Evolutionary conservation across 495 filamentous ascomycete genomes (phyloP), one percentile per base, ranked within the genome.

Genomic region (Aspergillus steynii): DNA sequence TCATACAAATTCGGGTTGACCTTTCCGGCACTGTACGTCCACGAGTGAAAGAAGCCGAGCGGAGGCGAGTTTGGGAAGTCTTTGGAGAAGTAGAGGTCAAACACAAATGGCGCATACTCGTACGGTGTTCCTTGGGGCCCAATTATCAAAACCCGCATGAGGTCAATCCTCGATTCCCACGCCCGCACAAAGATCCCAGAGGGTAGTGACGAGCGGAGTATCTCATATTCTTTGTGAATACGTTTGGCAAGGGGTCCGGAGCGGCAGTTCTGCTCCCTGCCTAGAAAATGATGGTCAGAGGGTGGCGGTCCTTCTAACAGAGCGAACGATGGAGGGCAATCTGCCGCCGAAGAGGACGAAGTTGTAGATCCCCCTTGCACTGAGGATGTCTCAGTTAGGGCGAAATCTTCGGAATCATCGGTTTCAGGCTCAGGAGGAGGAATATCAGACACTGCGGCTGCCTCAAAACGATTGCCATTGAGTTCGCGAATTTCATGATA

Each of bases 1-100:
- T 87, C 83, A 63, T 86, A 87, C 4, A 88, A 65, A 63, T 88
- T 88, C 1, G 86, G 86, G 65, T 88, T 88, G 42, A 87, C 74
- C 14, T 74, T 71, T 2, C 82, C 85, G 7, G 76, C 59, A 3
- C 78, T 75, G 46, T 74, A 65, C 0, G 79, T 80, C 84, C 85
- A 88, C 28, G 78, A 82, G 65, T 88, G 84, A 62, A 88, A 88
- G 66, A 75, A 80, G 2, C 76, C 74, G 4, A 67, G 53, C 1
- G 85, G 85, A 5, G 85, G 80, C 0, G 63, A 56, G 14, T 63
- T 59, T 2, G 85, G 85, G 64, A 84, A 88, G 5, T 65, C 57
- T 1, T 66, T 45, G 5, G 65, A 63, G 50, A 87, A 77, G 55
- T 82, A 69, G 32, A 87, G 70, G 69, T 88, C 85, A 58, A 88